Evolutionary conservation across 2,329 filamentous ascomycete species (phyloP), one percentile per base, ranked within the genome.

Genomic region (Curvularia eragrostidis): DNA sequence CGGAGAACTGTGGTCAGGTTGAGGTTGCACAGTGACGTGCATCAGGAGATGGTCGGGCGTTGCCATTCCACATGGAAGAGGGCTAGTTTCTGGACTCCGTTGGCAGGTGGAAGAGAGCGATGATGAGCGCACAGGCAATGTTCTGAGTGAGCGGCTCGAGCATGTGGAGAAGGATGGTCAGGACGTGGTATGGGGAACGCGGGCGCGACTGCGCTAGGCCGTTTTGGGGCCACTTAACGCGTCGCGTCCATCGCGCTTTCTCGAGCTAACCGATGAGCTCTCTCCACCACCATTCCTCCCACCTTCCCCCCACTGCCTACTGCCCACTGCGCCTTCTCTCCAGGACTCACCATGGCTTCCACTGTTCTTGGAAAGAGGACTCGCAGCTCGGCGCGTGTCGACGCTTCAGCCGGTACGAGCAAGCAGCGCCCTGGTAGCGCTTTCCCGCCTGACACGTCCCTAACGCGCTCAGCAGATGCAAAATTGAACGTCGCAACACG

Each of bases 361-460:
- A 70, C 75, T 34, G 67, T 77, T 49, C 74, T 77, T 36, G 75
- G 75, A 63, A 77, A 77, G 72, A 71, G 75, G 62, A 76, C 70
- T 52, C 73, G 75, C 62, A 74, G 70, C 58, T 67, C 74, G 42
- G 63, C 69, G 23, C 61, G 39, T 38, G 58, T 55, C 61, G 63
- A 66, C 50, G 64, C 63, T 32, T 59, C 62, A 54, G 71, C 62
- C 54, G 71, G 74, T 71, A 74, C 63, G 69, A 55, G 47, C 67
- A 23, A 48, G 34, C 28, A 30, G 42, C 34, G 36, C 52, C 59
- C 52, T 26, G 43, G 24, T 49, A 57, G 55, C 49, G 19, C 41
- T 53, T 61, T 49, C 48, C 30, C 53, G 10, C 38, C n/a, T 53
- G 58, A 64, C 67, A 64, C 67, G 65, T 64, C 64, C 58, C 63